phyloP scores from a whole-genome alignment of 192 early-diverging fungal species.

The Oehlia diaphana region DNA sequence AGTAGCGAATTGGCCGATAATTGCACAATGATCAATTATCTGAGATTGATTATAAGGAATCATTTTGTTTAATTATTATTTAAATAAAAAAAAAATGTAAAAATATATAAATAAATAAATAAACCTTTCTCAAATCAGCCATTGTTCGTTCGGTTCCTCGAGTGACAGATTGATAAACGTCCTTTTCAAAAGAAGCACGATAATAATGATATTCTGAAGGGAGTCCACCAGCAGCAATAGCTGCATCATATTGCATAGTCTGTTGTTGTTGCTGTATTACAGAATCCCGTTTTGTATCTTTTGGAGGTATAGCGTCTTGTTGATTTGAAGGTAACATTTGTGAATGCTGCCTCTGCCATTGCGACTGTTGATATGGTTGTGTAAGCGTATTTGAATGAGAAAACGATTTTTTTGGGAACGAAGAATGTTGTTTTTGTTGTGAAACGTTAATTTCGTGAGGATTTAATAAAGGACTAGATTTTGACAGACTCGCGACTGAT shows the following conservation, averaged over 20 bases:
- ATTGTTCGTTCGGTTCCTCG: background rate
- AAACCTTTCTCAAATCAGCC: background rate
- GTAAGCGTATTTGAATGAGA: background rate
- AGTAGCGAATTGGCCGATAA: slow-evolving; percentile 2
- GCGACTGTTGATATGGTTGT: background rate
- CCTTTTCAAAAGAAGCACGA: slow-evolving; percentile 11
- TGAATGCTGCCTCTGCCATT: background rate
- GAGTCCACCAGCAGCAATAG: background rate
- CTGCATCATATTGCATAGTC: background rate
- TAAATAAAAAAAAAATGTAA: background rate
- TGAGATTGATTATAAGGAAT: background rate
- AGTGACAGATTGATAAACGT: slow-evolving; percentile 2
- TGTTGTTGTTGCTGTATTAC: background rate
- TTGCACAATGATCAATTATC: slow-evolving; percentile 16
- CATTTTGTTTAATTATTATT: background rate
- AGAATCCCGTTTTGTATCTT: background rate
- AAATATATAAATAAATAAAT: background rate
- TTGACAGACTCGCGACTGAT: background rate
- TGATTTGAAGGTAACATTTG: background rate
- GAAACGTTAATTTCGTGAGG: background rate
- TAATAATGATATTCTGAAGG: slow-evolving; percentile 13
- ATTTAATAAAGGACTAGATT: background rate
- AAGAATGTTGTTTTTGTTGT: background rate
- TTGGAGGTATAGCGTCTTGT: background rate
- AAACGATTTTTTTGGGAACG: background rate